phyloP scores from a whole-genome alignment of 1,139 yeast genomes.

The Pneumocystis carinii region DNA sequence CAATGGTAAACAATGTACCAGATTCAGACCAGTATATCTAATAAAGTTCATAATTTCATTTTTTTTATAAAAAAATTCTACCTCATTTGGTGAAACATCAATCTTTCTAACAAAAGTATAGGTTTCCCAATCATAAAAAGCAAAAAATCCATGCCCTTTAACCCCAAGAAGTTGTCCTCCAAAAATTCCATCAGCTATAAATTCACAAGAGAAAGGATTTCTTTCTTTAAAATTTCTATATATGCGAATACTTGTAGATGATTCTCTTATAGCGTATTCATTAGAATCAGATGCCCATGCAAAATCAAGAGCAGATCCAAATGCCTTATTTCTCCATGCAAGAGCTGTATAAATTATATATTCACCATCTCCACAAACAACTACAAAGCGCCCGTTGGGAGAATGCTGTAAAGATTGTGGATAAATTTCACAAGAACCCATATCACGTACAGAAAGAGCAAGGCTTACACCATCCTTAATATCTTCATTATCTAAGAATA shows the following conservation, averaged over 20 bases:
- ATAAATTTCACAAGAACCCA: constrained; percentile 83
- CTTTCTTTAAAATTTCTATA: constrained; percentile 77
- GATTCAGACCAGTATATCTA: constrained; percentile 87
- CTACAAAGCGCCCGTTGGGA: constrained; percentile 89
- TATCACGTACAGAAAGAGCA: constrained; percentile 65
- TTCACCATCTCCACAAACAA: constrained; percentile 97
- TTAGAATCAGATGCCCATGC: constrained; percentile 92
- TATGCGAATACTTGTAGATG: constrained; percentile 48
- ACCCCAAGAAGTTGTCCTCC: constrained; percentile 80
- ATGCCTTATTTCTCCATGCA: constrained; percentile 94
- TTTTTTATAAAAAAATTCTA: neutral
- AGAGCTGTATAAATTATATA: constrained; percentile 89
- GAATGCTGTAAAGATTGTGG: constrained; percentile 81
- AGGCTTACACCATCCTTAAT: constrained; percentile 59
- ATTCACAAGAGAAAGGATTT: constrained; percentile 38
- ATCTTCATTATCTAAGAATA: constrained; percentile 30
- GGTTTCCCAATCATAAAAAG: constrained; percentile 87
- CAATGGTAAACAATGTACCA: constrained; percentile 72
- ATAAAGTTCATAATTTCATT: constrained; percentile 21
- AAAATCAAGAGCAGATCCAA: constrained; percentile 80
- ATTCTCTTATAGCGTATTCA: constrained; percentile 69
- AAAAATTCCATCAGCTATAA: constrained; percentile 65
- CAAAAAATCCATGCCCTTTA: constrained; percentile 52
- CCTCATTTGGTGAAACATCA: constrained; percentile 40
- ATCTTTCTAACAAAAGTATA: constrained; percentile 75